Evolutionary conservation across 345 rosid genomes (phyloP), one percentile per base, ranked within the genome.

Genomic region (Populus deltoides): DNA sequence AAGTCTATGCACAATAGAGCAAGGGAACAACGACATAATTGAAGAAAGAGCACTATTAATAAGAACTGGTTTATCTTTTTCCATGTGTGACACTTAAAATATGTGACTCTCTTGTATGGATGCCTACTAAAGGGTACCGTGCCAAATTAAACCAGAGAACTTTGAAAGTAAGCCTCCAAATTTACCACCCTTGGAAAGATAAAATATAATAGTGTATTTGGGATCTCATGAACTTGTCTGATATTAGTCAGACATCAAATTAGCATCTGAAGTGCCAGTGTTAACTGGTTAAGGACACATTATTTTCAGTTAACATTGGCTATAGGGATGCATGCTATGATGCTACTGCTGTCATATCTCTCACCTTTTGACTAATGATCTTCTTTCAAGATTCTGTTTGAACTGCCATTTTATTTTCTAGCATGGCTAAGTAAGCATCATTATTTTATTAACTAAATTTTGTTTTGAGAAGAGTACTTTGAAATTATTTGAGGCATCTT

Each of bases 321-420:
- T 10, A 13, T 45, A 27, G 8, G 41, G 41, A 25, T 63, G 59
- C 43, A 65, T 31, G 20, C 11, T 1, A 13, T 66, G 53, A 68
- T 76, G 31, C 20, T 18, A 36, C 71, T 7, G 7, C 24, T n/a
- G 1, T 69, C 33, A 22, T 27, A 63, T 7, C 33, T 24, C 70
- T 33, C 77, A 71, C 71, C 55, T 62, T 25, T n/a, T 12, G 27
- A 41, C 35, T 31, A 45, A 1, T 72, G 76, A 55, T 76, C 59
- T 66, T 69, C 67, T 8, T 62, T 47, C 41, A 43, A 16, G 49
- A 73, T 43, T 73, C 31, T 29, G 53, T n/a, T 33, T 49, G 24
- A 51, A 75, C 29, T 70, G 47, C 66, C 22, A 31, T 76, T 67
- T n/a, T 69, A 20, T 72, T 73, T 53, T 72, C 72, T 76, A 59